These are phyloP conservation scores for Saprolegnia parasitica DNA, from an alignment of 352 stramenopile species.

Conservation along the genomic window DNA sequence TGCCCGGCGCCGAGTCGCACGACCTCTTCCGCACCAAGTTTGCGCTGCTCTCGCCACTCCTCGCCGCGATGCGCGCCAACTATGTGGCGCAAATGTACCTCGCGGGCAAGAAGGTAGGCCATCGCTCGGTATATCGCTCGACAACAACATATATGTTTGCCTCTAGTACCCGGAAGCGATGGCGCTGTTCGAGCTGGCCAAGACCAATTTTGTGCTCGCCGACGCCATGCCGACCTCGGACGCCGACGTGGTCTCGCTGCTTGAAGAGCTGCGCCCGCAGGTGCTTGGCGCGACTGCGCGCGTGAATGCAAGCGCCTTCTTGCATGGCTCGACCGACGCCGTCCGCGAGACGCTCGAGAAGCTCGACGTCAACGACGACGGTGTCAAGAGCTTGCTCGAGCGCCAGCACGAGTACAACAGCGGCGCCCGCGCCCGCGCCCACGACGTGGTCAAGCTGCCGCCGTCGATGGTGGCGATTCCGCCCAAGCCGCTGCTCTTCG, in stretches of 20 bases:
- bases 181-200: slow-evolving; percentile 69
- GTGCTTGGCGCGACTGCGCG: slow-evolving; percentile 10
- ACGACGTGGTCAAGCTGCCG: slow-evolving; percentile 61
- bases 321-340: slow-evolving; percentile 15
- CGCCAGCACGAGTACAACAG: slow-evolving; percentile 36
- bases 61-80: slow-evolving; percentile 55
- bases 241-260: neutral
- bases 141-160: too few species aligned
- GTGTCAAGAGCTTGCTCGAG: slow-evolving; percentile 35
- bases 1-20: slow-evolving; percentile 41
- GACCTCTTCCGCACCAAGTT: slow-evolving; percentile 58
- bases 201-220: slow-evolving; percentile 51
- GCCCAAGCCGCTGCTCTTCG: slow-evolving; percentile 78
- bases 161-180: slow-evolving; percentile 53
- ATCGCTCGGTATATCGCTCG: neutral
- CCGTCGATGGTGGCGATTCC: slow-evolving; percentile 58
- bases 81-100: slow-evolving; percentile 68
- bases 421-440: slow-evolving; percentile 45
- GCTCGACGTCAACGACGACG: neutral
- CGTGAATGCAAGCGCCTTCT: slow-evolving; percentile 17
- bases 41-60: slow-evolving; percentile 62
- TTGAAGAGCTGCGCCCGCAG: slow-evolving; percentile 26
- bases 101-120: slow-evolving; percentile 43
- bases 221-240: slow-evolving; percentile 48
- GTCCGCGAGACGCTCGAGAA: slow-evolving; percentile 6